Evolutionary conservation across 768 basidiomycete species (phyloP), one percentile per base, ranked within the genome.

Genomic region (Cyathus striatus): DNA sequence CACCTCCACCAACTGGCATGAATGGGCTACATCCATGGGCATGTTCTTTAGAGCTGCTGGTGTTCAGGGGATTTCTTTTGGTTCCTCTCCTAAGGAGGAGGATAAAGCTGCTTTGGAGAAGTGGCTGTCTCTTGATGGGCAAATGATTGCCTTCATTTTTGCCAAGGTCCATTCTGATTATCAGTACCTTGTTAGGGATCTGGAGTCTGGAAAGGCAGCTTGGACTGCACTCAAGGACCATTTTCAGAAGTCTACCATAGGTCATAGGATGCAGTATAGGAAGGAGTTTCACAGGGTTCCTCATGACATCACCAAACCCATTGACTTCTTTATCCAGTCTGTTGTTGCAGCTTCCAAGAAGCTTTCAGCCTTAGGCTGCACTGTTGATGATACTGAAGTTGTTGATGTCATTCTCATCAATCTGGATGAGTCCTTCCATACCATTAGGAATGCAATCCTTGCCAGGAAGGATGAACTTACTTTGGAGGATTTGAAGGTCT

Each of bases 401-500:
- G 48, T 40, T 20, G 50, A 55, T 38, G 49, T 55, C 10, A 44
- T 55, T n/a, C 49, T 55, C 40, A 52, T 55, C 51, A 36, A 40
- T 27, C 52, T 49, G 27, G 41, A 53, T 25, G 16, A 42, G 12
- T 46, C 49, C 10, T 53, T 43, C 36, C 45, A 53, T 34, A 16
- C 47, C 35, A 37, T 55, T 20, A 36, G 45, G 14, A 27, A 39
- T 44, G 34, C 45, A 35, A 49, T 55, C n/a, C 47, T 55, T 23
- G 26, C 45, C 18, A 45, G 51, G 33, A 41, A 27, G 10, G n/a
- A 38, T 12, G 43, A 53, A 39, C 45, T 42, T 32, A 26, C 47
- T 21, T 36, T 49, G n/a, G 41, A 27, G 5, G 34, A 33, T n/a
- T 23, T 56, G 37, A 50, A 49, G 27, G 6, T 39, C 38, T 44